These are phyloP conservation scores for Batkoa obscura DNA, from an alignment of 371 early-diverging fungal species.

Conservation along the genomic window DNA sequence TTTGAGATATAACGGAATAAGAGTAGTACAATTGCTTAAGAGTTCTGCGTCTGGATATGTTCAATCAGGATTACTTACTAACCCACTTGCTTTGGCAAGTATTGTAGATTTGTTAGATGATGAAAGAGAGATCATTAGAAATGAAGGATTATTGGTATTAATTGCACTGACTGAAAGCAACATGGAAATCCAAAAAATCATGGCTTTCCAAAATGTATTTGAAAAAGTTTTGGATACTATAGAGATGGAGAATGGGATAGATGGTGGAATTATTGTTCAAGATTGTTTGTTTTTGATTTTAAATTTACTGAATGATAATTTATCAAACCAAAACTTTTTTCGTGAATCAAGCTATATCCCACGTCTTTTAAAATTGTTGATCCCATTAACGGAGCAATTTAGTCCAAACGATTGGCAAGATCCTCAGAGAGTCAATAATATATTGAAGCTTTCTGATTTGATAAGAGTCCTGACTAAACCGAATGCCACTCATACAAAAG, in stretches of 20 bases:
- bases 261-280: slow-evolving; percentile 88
- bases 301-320: slow-evolving; percentile 80
- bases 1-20: slow-evolving; percentile 71
- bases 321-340: slow-evolving; percentile 91
- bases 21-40: slow-evolving; percentile 56
- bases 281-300: slow-evolving; percentile 84
- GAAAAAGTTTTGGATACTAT: slow-evolving; percentile 71
- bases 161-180: slow-evolving; percentile 73
- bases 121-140: slow-evolving; percentile 81
- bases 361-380: slow-evolving; percentile 45
- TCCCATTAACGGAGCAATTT: slow-evolving; percentile 16
- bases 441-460: slow-evolving; percentile 58
- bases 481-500: slow-evolving; percentile 60
- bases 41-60: slow-evolving; percentile 40
- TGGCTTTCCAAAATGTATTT: slow-evolving; percentile 93
- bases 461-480: slow-evolving; percentile 76
- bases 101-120: slow-evolving; percentile 86
- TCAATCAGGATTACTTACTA: slow-evolving; percentile 68
- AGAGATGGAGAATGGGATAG: slow-evolving; percentile 76
- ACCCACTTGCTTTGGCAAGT: slow-evolving; percentile 76
- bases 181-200: slow-evolving; percentile 92
- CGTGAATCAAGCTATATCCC: slow-evolving; percentile 88
- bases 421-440: slow-evolving; percentile 66
- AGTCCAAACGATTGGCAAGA: slow-evolving; percentile 33
- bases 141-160: slow-evolving; percentile 78